phyloP scores from a whole-genome alignment of 2,329 filamentous ascomycete species.

The Thermothelomyces thermophilus region DNA sequence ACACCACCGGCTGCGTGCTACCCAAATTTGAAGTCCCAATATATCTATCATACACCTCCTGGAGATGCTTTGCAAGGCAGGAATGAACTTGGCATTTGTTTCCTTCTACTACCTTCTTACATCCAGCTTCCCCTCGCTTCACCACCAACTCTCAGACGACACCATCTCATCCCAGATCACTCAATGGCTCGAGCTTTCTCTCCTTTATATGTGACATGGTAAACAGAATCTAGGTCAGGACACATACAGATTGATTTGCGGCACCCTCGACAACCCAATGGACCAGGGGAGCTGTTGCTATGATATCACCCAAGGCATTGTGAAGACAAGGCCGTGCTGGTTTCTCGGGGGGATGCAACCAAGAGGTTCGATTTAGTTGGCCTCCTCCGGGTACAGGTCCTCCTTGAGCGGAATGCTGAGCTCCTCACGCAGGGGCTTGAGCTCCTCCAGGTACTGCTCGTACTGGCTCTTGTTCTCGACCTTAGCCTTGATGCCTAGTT shows the following conservation, averaged over 20 bases:
- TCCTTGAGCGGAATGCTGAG: conserved; percentile 88
- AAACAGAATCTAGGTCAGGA: not conserved
- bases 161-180: not conserved
- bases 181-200: not conserved
- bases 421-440: conserved; percentile 88
- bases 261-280: not conserved
- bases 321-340: not conserved
- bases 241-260: conserved; percentile 11
- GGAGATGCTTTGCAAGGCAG: not conserved
- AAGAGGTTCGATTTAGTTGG: conserved; percentile 21
- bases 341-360: not conserved
- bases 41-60: too few relatives aligned
- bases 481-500: conserved; percentile 90
- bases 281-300: not conserved
- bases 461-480: conserved; percentile 98
- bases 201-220: not conserved
- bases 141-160: not conserved
- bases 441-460: conserved; percentile 89
- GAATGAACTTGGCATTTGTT: not conserved
- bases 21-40: too few relatives aligned
- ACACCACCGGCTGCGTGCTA: too few relatives aligned
- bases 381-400: conserved; percentile 71
- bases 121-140: not conserved
- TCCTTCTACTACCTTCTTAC: not conserved
- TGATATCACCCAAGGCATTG: not conserved